These are phyloP conservation scores for Rhizomucor pusillus DNA, from an alignment of 371 early-diverging fungal genomes.

Conservation along the genomic window DNA sequence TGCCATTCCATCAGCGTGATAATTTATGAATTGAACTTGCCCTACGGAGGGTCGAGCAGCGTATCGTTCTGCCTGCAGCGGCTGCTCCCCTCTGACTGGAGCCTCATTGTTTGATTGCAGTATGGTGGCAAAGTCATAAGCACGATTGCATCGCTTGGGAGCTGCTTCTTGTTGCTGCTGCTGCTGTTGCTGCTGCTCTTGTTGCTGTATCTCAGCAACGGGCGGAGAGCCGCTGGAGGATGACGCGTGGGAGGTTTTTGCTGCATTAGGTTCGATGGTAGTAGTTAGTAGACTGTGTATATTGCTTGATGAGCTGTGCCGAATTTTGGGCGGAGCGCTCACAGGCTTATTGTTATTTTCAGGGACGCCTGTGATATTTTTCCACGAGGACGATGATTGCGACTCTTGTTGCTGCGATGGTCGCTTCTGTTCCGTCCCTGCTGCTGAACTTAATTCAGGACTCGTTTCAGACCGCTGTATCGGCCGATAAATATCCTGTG, in stretches of 20 bases:
- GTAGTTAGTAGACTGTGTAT: slow-evolving; percentile 24
- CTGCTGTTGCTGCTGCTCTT: slow-evolving; percentile 1
- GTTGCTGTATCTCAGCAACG: not conserved
- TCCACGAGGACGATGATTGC: not conserved
- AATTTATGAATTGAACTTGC: slow-evolving; percentile 14
- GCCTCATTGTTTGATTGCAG: slow-evolving; percentile 8
- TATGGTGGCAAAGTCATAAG: slow-evolving; percentile 20
- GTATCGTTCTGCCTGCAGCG: too few relatives aligned
- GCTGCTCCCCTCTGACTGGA: not conserved
- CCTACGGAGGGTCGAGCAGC: not conserved
- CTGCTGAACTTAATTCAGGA: too few relatives aligned
- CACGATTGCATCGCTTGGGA: slow-evolving; percentile 2
- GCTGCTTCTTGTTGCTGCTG: not conserved
- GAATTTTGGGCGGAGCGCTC: slow-evolving; percentile 7
- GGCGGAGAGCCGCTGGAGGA: not conserved
- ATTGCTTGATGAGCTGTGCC: slow-evolving; percentile 17
- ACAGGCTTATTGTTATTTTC: slow-evolving; percentile 1
- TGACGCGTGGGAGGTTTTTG: slow-evolving; percentile 1
- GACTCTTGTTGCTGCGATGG: not conserved
- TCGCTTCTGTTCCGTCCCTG: not conserved
- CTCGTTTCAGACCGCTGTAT: too few relatives aligned
- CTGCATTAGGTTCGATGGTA: slow-evolving; percentile 17
- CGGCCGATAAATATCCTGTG: too few relatives aligned
- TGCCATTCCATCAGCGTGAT: slow-evolving; percentile 9
- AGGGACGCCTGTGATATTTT: too few relatives aligned